Conservation (phyloP, 306 rosid genomes). For the Mucuna pruriens region DNA sequence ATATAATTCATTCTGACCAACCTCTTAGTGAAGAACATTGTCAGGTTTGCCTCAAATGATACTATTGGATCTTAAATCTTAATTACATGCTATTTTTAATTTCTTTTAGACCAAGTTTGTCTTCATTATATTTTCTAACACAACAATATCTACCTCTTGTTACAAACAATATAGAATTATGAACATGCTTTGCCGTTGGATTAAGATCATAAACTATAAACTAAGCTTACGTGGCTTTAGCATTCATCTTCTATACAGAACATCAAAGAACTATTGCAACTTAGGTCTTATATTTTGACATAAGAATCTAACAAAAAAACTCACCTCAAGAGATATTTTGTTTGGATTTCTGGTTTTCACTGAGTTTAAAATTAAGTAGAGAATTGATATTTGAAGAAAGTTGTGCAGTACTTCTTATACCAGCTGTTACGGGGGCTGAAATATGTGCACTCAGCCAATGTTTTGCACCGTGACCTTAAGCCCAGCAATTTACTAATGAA, state of each 20-base stretch:
- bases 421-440: slow-evolving; percentile 59
- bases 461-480: slow-evolving; percentile 98
- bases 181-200: slow-evolving; percentile 1
- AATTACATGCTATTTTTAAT: not conserved
- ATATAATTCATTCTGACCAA: slow-evolving; percentile 58
- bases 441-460: slow-evolving; percentile 72
- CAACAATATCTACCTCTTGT: not conserved
- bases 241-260: slow-evolving; percentile 3
- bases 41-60: slow-evolving; percentile 52
- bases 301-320: not conserved
- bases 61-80: slow-evolving; percentile 13
- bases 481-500: slow-evolving; percentile 93
- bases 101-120: slow-evolving; percentile 1
- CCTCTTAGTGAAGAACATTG: slow-evolving; percentile 52
- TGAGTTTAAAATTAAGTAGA: slow-evolving; percentile 27
- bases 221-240: not conserved
- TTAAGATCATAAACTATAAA: slow-evolving; percentile 12
- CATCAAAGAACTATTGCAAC: not conserved
- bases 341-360: slow-evolving; percentile 19
- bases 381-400: slow-evolving; percentile 37
- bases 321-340: not conserved
- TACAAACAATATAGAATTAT: not conserved
- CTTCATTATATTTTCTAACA: slow-evolving; percentile 19
- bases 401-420: slow-evolving; percentile 59
- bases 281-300: slow-evolving; percentile 23